A percentile compares a stretch with the other conserved stretches of the same genome.
Evolutionary conservation across 192 early-diverging fungal species (phyloP).

Genomic region (Coemansia pectinata): DNA sequence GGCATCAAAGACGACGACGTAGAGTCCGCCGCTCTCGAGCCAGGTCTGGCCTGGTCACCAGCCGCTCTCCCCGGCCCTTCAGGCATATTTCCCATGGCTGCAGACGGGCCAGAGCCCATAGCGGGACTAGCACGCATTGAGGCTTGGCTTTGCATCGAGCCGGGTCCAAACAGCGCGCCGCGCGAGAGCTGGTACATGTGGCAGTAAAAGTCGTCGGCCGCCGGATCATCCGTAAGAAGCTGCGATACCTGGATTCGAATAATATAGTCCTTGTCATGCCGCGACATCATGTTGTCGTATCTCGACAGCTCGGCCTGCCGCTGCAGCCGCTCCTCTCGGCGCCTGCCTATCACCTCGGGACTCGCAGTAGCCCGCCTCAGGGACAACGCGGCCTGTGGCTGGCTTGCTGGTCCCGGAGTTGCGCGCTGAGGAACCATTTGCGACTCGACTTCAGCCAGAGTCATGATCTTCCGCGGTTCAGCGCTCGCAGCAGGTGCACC

Average conservation of each 20-base stretch:
- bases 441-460: slow-evolving; percentile 73
- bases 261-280: slow-evolving; percentile 93
- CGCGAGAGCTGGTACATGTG: slow-evolving; percentile 83
- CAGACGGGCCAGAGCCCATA: background rate
- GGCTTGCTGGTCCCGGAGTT: slow-evolving; percentile 7
- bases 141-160: background rate
- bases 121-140: background rate
- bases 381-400: background rate
- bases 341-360: slow-evolving; percentile 27
- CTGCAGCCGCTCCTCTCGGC: slow-evolving; percentile 34
- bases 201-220: slow-evolving; percentile 94
- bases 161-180: slow-evolving; percentile 23
- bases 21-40: background rate
- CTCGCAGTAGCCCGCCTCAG: slow-evolving; percentile 10
- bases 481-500: background rate
- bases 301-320: slow-evolving; percentile 60
- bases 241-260: slow-evolving; percentile 93
- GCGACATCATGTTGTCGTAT: slow-evolving; percentile 90
- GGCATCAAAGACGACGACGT: background rate
- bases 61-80: background rate
- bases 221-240: slow-evolving; percentile 91
- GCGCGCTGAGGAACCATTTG: slow-evolving; percentile 37
- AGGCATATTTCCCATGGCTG: background rate
- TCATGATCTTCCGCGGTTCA: slow-evolving; percentile 56
- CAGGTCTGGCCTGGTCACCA: background rate